Evolutionary conservation across 2,329 filamentous ascomycete species (phyloP).

Genomic region (Fusarium illudens): DNA sequence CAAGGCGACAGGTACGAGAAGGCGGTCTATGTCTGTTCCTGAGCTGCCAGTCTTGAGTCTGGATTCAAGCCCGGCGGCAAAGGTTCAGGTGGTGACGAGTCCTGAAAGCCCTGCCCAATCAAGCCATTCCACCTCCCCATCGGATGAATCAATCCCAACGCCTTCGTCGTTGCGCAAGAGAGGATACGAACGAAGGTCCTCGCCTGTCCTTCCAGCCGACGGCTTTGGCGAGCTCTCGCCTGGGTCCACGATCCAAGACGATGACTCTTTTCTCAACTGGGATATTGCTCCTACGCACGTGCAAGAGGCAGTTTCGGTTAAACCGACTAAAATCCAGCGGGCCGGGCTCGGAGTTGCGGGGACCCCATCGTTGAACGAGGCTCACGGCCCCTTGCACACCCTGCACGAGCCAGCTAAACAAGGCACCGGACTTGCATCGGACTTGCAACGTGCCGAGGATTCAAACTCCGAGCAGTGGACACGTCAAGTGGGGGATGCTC

Average conservation of each 20-base stretch:
- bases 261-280: slow-evolving; percentile 57
- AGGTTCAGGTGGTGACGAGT: slow-evolving; percentile 4
- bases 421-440: slow-evolving; percentile 15
- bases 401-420: slow-evolving; percentile 52
- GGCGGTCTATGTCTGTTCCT: slow-evolving; percentile 41
- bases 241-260: slow-evolving; percentile 48
- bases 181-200: slow-evolving; percentile 53
- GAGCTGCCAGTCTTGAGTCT: slow-evolving; percentile 31
- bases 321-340: slow-evolving; percentile 27
- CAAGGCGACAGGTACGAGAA: slow-evolving; percentile 33
- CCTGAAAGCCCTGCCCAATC: slow-evolving; percentile 9
- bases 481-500: slow-evolving; percentile 65
- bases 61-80: background rate
- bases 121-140: background rate
- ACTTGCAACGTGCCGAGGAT: slow-evolving; percentile 19
- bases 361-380: slow-evolving; percentile 34
- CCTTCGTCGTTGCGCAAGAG: slow-evolving; percentile 16
- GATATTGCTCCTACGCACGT: slow-evolving; percentile 58
- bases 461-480: slow-evolving; percentile 54
- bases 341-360: slow-evolving; percentile 27
- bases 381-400: slow-evolving; percentile 51
- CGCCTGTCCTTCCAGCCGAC: slow-evolving; percentile 57
- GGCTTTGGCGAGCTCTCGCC: slow-evolving; percentile 44
- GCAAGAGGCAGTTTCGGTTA: slow-evolving; percentile 52
- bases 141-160: slow-evolving; percentile 8